Evolutionary conservation across 106 monocot species (phyloP), one percentile per base, ranked within the genome.

Genomic region (Dendrobium chrysotoxum): DNA sequence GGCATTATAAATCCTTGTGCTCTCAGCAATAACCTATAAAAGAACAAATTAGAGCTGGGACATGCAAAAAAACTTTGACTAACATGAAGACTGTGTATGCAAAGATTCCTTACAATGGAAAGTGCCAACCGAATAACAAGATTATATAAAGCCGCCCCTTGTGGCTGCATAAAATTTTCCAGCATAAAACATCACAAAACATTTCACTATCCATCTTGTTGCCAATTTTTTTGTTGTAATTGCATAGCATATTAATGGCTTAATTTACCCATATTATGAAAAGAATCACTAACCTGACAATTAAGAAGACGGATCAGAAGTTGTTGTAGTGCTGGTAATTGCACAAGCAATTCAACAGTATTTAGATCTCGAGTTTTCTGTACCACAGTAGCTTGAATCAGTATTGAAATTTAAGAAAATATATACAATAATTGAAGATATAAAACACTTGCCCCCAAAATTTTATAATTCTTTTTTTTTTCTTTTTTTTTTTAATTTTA

Each of bases 271-370:
- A 44, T 44, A 44, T 8, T 8, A 9, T 44, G 44, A 6, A 44
- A 44, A 44, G 8, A 44, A 44, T 9, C 44, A 44, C 44, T 44
- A 44, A 98, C 98, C 88, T 88, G 92, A 82, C 98, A 98, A 76
- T 85, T 87, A 84, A 98, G 85, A 66, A 98, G 75, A 61, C 98
- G 92, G 79, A 85, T 83, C 75, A 98, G 85, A 70, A 98, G 91
- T 76, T 95, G 90, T 50, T 98, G 98, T 42, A 98, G 82, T 35
- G 92, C 86, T 75, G 95, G 98, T 80, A 98, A 79, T 6, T 98
- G 95, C 30, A 95, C 98, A 78, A 98, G 98, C 76, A 98, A 85
- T 41, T 89, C 95, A 73, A 72, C 65, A 41, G 95, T 92, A 18
- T 88, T 92, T 39, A 92, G 88, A 80, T 98, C 95, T 40, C 87